phyloP scores from a whole-genome alignment of 2,329 filamentous ascomycete species.

The Cladosporium colombiae region DNA sequence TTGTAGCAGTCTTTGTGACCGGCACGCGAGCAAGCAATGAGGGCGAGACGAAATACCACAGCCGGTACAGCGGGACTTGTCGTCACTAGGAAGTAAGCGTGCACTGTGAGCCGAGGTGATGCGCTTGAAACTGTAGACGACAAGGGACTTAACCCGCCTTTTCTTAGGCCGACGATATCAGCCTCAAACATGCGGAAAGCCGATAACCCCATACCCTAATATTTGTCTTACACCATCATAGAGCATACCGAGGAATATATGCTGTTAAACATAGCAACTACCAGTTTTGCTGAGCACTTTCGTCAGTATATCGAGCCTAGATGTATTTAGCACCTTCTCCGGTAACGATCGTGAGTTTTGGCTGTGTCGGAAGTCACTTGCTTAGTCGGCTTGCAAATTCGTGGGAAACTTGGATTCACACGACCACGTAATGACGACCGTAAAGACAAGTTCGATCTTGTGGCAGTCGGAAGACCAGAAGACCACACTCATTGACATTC shows the following conservation, averaged over 20 bases:
- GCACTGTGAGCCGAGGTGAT: slow-evolving; percentile 5
- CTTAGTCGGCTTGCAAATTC: background rate
- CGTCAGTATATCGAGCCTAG: background rate
- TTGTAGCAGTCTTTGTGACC: background rate
- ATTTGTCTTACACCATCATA: background rate
- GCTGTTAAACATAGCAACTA: background rate
- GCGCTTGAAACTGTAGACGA: background rate
- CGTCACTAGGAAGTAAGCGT: background rate
- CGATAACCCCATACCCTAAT: background rate
- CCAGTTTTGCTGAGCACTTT: background rate
- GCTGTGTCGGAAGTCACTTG: background rate
- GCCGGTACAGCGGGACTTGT: slow-evolving; percentile 3
- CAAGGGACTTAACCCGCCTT: background rate
- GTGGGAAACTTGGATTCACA: too few species aligned
- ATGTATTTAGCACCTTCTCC: background rate
- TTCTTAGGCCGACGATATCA: slow-evolving; percentile 4
- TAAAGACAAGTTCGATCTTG: slow-evolving; percentile 44
- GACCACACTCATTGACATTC: slow-evolving; percentile 67
- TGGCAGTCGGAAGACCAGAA: slow-evolving; percentile 54
- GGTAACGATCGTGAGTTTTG: background rate
- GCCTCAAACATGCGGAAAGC: background rate
- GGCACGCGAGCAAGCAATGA: slow-evolving; percentile 12
- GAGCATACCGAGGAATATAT: background rate
- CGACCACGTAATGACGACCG: background rate
- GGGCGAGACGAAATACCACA: slow-evolving; percentile 17